Evolutionary conservation across 352 stramenopile genomes (phyloP).

Genomic region (Poterioochromonas sp.): DNA sequence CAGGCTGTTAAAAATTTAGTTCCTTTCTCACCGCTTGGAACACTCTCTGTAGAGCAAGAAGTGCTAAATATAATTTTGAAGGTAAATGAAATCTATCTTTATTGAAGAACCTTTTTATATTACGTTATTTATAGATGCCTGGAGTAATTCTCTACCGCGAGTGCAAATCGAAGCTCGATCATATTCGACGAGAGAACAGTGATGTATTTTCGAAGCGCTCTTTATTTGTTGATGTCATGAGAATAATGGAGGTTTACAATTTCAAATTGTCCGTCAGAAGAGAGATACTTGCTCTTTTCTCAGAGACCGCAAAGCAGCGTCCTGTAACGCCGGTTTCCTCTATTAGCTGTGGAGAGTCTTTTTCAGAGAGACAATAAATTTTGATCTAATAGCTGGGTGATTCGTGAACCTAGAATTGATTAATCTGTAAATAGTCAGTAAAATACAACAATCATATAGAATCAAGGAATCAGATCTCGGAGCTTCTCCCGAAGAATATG

Average conservation of each 20-base stretch:
- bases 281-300: background rate
- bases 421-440: too few species aligned
- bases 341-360: too few species aligned
- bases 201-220: background rate
- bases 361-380: too few species aligned
- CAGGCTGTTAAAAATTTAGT: too few species aligned
- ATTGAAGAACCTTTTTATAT: background rate
- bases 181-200: too few species aligned
- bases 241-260: background rate
- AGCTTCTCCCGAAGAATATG: too few species aligned
- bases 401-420: too few species aligned
- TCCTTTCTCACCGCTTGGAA: background rate
- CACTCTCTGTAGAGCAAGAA: background rate
- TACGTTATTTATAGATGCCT: background rate
- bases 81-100: background rate
- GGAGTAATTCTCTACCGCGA: background rate
- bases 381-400: too few species aligned
- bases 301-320: background rate
- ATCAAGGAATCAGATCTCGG: too few species aligned
- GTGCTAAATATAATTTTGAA: background rate
- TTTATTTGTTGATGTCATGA: background rate
- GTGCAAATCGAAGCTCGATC: background rate
- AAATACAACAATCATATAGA: too few species aligned
- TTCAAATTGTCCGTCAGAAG: background rate
- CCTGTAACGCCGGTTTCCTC: too few species aligned